phyloP scores from a whole-genome alignment of 2,329 filamentous ascomycete genomes.

The Aspergillus hortae region DNA sequence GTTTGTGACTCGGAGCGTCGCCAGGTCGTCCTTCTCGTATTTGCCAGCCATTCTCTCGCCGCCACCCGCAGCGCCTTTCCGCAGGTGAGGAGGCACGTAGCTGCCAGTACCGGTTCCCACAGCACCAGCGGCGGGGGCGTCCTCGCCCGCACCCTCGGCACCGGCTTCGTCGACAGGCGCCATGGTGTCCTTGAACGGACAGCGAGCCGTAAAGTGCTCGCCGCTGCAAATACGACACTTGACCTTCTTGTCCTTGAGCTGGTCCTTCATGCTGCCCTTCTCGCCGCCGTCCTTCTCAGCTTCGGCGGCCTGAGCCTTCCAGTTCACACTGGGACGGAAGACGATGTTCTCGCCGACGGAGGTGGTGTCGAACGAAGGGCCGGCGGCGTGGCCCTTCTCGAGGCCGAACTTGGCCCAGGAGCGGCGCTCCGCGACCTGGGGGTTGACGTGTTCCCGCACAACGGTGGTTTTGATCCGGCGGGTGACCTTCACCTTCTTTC shows the following conservation, averaged over 20 bases:
- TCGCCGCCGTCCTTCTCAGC: conserved; percentile 46
- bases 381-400: conserved; percentile 77
- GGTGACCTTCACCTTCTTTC: conserved; percentile 95
- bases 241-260: conserved; percentile 97
- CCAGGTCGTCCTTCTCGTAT: conserved; percentile 94
- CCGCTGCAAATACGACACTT: conserved; percentile 99
- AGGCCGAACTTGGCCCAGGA: conserved; percentile 89
- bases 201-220: conserved; percentile 98
- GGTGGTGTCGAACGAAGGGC: conserved; percentile 85
- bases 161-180: conserved; percentile 57
- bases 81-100: conserved; percentile 91
- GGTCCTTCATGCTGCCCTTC: conserved; percentile 63
- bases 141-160: conserved; percentile 39
- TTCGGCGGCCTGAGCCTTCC: conserved; percentile 85
- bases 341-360: conserved; percentile 97
- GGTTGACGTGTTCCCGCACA: conserved; percentile 91
- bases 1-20: conserved; percentile 95
- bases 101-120: conserved; percentile 68
- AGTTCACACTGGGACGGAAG: conserved; percentile 89
- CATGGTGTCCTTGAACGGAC: conserved; percentile 99
- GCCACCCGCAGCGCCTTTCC: conserved; percentile 57
- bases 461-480: conserved; percentile 90
- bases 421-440: conserved; percentile 91
- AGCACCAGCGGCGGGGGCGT: conserved; percentile 51
- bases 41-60: conserved; percentile 90